Evolutionary conservation across 108 stramenopile genomes (phyloP).

Genomic region (Phaeodactylum tricornutum): DNA sequence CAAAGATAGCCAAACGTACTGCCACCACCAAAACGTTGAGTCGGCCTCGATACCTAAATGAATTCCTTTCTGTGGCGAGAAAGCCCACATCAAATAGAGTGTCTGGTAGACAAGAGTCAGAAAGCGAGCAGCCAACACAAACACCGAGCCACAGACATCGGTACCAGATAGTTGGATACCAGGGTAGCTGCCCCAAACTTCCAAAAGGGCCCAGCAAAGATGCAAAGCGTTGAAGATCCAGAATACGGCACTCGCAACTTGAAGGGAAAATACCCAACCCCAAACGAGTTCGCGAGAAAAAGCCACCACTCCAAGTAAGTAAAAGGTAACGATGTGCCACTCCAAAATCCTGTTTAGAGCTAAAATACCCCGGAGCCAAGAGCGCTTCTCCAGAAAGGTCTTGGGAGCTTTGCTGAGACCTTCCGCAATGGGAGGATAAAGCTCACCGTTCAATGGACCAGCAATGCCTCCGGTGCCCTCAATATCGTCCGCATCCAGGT

Average conservation of each 20-base stretch:
- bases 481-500: slow-evolving; percentile 18
- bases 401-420: slow-evolving; percentile 78
- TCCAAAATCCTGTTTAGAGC: slow-evolving; percentile 86
- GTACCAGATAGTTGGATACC: slow-evolving; percentile 86
- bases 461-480: slow-evolving; percentile 24
- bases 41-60: slow-evolving; percentile 78
- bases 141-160: slow-evolving; percentile 83
- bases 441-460: slow-evolving; percentile 49
- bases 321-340: slow-evolving; percentile 94
- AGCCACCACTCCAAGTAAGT: slow-evolving; percentile 78
- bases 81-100: slow-evolving; percentile 89
- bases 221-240: slow-evolving; percentile 85
- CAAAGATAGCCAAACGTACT: slow-evolving; percentile 90
- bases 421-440: slow-evolving; percentile 51
- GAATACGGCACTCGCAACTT: slow-evolving; percentile 90
- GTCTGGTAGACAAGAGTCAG: slow-evolving; percentile 89
- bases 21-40: slow-evolving; percentile 95
- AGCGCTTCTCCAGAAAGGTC: slow-evolving; percentile 94
- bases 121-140: slow-evolving; percentile 76
- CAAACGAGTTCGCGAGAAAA: slow-evolving; percentile 86
- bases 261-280: slow-evolving; percentile 85
- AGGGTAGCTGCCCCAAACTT: slow-evolving; percentile 91
- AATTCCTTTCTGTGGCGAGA: slow-evolving; percentile 59
- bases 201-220: slow-evolving; percentile 79
- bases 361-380: slow-evolving; percentile 86